Conservation (phyloP, 352 stramenopile genomes). For the Pythium utonaiense region DNA sequence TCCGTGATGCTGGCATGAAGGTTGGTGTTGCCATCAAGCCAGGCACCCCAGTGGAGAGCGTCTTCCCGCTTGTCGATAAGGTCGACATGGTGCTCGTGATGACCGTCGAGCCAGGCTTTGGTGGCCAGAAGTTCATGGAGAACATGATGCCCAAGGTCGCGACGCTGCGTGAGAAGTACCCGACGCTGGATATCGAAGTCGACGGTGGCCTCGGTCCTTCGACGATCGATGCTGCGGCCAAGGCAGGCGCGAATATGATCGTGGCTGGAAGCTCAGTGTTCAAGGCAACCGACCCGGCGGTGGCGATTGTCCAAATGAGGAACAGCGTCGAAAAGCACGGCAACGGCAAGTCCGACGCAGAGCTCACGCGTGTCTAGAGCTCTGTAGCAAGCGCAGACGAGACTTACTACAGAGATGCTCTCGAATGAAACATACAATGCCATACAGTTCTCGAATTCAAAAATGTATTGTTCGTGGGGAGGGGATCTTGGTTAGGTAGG, state of each 20-base stretch:
- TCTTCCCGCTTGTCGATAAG: conserved; percentile 82
- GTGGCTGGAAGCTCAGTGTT: conserved; percentile 95
- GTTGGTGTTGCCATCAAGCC: conserved; percentile 96
- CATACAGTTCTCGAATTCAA: not conserved
- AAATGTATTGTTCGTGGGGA: conserved; percentile 6
- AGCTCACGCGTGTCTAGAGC: conserved; percentile 53
- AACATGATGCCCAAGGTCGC: conserved; percentile 95
- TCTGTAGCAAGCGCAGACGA: not conserved
- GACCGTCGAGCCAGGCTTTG: conserved; percentile 98
- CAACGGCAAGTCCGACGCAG: conserved; percentile 67
- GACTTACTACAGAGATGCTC: not conserved
- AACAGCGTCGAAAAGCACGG: conserved; percentile 78
- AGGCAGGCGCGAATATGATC: conserved; percentile 97
- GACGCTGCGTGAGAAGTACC: conserved; percentile 86
- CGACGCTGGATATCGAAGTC: conserved; percentile 96
- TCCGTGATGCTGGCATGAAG: conserved; percentile 90
- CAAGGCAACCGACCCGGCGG: conserved; percentile 59
- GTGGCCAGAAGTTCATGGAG: conserved; percentile 96
- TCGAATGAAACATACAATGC: not conserved
- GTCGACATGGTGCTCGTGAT: conserved; percentile 97
- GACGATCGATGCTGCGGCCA: conserved; percentile 92
- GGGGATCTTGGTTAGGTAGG: conserved; percentile 6
- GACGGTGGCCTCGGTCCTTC: conserved; percentile 93
- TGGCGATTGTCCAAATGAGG: conserved; percentile 77
- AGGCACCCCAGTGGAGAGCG: conserved; percentile 85